A percentile compares a stretch with the other conserved stretches of the same genome.
Conservation (phyloP, 2,329 filamentous ascomycete genomes). For the Bretziella fagacearum region DNA sequence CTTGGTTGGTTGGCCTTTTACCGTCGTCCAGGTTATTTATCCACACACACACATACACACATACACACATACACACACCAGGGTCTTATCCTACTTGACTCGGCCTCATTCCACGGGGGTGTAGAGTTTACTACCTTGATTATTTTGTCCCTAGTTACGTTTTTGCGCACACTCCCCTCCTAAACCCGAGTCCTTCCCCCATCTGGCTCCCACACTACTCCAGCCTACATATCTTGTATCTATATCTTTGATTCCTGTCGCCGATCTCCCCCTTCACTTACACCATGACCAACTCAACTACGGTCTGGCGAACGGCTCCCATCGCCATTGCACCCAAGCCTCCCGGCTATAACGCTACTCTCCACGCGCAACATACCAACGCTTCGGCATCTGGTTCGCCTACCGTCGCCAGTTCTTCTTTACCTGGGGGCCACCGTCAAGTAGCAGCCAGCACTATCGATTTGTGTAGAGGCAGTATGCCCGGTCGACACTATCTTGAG, state of each 20-base stretch:
- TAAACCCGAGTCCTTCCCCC: neutral
- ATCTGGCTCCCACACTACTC: neutral
- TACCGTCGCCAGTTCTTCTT: constrained; percentile 7
- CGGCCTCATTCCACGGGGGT: neutral
- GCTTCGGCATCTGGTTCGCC: neutral
- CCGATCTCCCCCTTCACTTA: constrained; percentile 20
- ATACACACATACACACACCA: neutral
- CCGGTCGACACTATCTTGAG: constrained; percentile 12
- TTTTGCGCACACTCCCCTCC: constrained; percentile 1
- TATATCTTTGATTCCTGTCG: constrained; percentile 10
- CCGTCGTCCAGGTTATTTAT: neutral
- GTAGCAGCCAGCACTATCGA: constrained; percentile 32
- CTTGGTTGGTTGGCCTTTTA: neutral
- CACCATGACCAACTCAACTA: constrained; percentile 36
- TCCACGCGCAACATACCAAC: constrained; percentile 20
- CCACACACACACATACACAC: neutral
- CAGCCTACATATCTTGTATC: neutral
- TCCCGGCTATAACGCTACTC: constrained; percentile 24
- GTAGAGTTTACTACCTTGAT: neutral
- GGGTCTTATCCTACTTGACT: neutral
- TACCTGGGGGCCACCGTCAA: constrained; percentile 22
- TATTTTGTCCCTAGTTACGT: neutral
- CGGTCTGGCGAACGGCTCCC: constrained; percentile 43
- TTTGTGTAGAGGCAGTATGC: constrained; percentile 32
- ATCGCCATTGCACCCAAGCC: constrained; percentile 50